Conservation (phyloP, 352 stramenopile genomes). For the Thalassiosira ordinaria region DNA sequence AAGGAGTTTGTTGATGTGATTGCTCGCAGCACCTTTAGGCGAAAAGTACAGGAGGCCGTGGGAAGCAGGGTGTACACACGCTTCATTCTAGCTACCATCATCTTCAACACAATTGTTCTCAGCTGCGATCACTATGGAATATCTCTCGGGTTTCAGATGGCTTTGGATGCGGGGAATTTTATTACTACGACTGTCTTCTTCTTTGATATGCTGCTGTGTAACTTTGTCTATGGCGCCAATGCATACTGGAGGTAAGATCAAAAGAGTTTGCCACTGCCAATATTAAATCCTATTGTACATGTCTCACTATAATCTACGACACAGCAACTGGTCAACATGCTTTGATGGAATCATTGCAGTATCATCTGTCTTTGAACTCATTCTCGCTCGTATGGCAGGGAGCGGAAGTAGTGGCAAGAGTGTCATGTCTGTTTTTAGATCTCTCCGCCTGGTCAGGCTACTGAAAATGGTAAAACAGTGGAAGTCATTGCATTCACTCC, state of each 20-base stretch:
- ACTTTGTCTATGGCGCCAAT: conserved; percentile 42
- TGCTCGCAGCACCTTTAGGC: background rate
- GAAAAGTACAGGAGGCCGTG: conserved; percentile 58
- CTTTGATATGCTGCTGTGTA: conserved; percentile 66
- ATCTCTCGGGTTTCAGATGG: conserved; percentile 54
- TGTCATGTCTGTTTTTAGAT: conserved; percentile 87
- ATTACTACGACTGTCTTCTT: conserved; percentile 69
- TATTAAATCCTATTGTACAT: too few relatives aligned
- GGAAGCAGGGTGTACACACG: conserved; percentile 73
- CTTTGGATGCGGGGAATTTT: conserved; percentile 62
- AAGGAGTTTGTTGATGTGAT: background rate
- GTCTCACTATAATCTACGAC: background rate
- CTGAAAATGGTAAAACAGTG: conserved; percentile 95
- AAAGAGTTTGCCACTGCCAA: too few relatives aligned
- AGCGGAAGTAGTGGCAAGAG: conserved; percentile 41
- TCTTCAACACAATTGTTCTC: conserved; percentile 89
- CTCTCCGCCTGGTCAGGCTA: conserved; percentile 91
- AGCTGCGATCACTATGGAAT: conserved; percentile 88
- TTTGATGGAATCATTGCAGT: conserved; percentile 66
- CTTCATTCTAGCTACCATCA: conserved; percentile 74
- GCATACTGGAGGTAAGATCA: conserved; percentile 49
- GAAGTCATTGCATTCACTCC: conserved; percentile 90
- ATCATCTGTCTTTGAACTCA: conserved; percentile 52
- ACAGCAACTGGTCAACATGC: conserved; percentile 34
- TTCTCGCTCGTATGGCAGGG: conserved; percentile 34